These are phyloP conservation scores for Globisporangium nodosum DNA, from an alignment of 352 stramenopile species.

Conservation along the genomic window DNA sequence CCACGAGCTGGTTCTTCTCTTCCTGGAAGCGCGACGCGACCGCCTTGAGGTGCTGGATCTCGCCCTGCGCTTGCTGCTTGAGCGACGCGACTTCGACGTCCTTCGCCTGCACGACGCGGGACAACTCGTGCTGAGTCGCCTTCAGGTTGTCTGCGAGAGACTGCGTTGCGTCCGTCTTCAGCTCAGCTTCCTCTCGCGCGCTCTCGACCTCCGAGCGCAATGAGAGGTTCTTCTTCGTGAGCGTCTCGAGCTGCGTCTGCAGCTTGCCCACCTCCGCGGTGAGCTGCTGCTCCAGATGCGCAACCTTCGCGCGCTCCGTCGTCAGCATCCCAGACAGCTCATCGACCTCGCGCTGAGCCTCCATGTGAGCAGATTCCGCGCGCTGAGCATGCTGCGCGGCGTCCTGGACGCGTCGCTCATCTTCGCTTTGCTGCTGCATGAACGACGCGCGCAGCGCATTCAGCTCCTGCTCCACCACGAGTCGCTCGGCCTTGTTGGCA, in stretches of 20 bases:
- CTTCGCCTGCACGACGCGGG: conserved; percentile 5
- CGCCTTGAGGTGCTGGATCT: conserved; percentile 7
- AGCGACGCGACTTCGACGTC: conserved; percentile 6
- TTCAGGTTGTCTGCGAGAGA: conserved; percentile 13
- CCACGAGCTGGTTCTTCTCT: neutral
- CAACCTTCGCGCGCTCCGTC: conserved; percentile 27
- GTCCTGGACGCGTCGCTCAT: conserved; percentile 8
- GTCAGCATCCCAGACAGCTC: conserved; percentile 43
- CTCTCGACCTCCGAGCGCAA: conserved; percentile 42
- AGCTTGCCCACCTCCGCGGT: conserved; percentile 28
- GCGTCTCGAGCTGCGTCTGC: conserved; percentile 45
- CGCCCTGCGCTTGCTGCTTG: conserved; percentile 4
- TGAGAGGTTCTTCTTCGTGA: conserved; percentile 60
- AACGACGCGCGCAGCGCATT: conserved; percentile 22
- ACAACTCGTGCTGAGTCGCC: conserved; percentile 4
- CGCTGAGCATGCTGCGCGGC: conserved; percentile 17
- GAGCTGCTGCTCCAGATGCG: conserved; percentile 42
- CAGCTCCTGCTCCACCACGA: conserved; percentile 24
- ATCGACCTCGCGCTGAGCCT: conserved; percentile 47
- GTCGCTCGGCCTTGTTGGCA: conserved; percentile 19
- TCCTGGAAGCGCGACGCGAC: conserved; percentile 12
- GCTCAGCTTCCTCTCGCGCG: conserved; percentile 12
- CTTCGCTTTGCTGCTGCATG: conserved; percentile 15
- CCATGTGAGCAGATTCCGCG: conserved; percentile 20
- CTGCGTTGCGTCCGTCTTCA: conserved; percentile 8